Conservation (phyloP, 2,329 filamentous ascomycete genomes). For the Scedosporium apiospermum region DNA sequence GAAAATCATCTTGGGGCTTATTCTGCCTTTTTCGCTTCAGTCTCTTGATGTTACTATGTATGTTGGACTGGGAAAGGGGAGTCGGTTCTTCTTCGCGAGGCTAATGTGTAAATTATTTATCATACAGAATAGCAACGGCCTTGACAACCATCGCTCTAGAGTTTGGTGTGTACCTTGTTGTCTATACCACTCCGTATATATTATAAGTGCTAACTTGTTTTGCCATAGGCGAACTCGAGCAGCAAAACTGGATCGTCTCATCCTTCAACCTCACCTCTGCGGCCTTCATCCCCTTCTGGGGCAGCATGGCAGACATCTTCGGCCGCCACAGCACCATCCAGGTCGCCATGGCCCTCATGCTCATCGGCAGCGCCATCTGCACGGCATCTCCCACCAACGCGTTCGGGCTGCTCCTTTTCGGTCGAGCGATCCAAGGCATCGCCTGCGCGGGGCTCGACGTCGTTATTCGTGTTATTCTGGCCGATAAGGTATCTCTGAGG, state of each 20-base stretch:
- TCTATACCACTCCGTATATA: not conserved
- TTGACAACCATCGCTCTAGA: constrained; percentile 1
- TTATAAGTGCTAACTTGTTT: not conserved
- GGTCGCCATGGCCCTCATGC: constrained; percentile 43
- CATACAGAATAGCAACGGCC: constrained; percentile 1
- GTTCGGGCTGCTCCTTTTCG: constrained; percentile 52
- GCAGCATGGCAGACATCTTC: constrained; percentile 55
- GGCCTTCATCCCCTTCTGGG: constrained; percentile 57
- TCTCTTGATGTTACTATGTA: constrained; percentile 55
- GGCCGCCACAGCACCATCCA: constrained; percentile 52
- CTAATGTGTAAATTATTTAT: not conserved
- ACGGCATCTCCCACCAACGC: constrained; percentile 42
- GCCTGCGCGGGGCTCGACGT: constrained; percentile 53
- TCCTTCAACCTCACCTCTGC: constrained; percentile 59
- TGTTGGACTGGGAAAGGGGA: not conserved
- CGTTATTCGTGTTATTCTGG: constrained; percentile 51
- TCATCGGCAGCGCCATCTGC: constrained; percentile 53
- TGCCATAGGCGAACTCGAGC: not conserved
- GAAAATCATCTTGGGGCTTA: constrained; percentile 49
- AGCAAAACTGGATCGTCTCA: constrained; percentile 62
- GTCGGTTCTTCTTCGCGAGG: no score
- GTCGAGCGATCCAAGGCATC: constrained; percentile 53
- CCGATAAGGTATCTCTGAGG: constrained; percentile 51
- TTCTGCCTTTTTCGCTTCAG: constrained; percentile 52
- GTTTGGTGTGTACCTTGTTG: not conserved